Percentiles rank a stretch among this genome's conserved stretches.
These are phyloP conservation scores for Backusella morwellensis DNA, from an alignment of 192 early-diverging fungal genomes.

Conservation along the genomic window DNA sequence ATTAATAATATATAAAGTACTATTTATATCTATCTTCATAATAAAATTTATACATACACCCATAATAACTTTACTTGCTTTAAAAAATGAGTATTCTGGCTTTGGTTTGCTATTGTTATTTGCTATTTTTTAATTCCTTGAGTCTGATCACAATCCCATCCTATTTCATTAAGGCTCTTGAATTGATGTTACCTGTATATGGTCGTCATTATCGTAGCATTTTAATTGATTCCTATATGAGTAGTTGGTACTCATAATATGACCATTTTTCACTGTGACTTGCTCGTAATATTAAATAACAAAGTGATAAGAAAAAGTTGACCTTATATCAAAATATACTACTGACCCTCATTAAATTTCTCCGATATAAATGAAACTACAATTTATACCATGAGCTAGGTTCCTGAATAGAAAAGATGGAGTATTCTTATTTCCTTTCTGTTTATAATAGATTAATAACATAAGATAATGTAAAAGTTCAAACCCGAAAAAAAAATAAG, in stretches of 20 bases:
- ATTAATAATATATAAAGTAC: background rate
- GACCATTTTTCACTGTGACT: background rate
- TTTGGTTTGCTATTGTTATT: background rate
- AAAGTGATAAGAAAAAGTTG: background rate
- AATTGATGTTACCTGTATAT: background rate
- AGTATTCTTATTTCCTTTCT: background rate
- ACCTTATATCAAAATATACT: background rate
- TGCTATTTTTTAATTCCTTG: background rate
- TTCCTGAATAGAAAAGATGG: background rate
- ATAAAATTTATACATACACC: background rate
- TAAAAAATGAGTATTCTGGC: too few species aligned
- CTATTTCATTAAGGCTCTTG: background rate
- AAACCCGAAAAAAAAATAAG: background rate
- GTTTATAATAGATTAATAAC: background rate
- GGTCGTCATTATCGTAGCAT: background rate
- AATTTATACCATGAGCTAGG: background rate
- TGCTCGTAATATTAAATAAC: background rate
- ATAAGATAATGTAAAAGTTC: background rate
- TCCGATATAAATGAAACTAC: background rate
- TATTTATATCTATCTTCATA: background rate
- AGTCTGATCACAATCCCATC: background rate
- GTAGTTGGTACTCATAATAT: background rate
- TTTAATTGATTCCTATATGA: background rate
- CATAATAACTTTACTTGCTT: background rate
- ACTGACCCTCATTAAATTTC: background rate